phyloP scores from a whole-genome alignment of 805 yeast species.

The Kuraishia cidri region DNA sequence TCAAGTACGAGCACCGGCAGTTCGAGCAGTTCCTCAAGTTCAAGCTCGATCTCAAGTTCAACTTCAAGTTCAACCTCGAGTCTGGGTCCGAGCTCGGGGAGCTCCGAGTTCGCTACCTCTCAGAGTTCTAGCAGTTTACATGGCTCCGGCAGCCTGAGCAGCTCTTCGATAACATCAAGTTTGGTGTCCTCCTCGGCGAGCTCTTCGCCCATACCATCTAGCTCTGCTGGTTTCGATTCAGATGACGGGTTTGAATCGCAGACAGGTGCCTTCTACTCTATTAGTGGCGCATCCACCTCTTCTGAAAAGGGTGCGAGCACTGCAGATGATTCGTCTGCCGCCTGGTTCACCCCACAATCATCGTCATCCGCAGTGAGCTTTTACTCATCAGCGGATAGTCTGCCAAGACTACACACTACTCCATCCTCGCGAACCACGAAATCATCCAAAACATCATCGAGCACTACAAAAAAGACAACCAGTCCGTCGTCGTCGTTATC shows the following conservation, averaged over 20 bases:
- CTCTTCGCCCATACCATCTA: background rate
- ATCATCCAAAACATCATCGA: too few species aligned
- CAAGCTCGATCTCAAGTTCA: background rate
- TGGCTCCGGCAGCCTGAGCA: too few species aligned
- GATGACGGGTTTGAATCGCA: background rate
- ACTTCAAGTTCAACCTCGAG: background rate
- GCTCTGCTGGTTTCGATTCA: background rate
- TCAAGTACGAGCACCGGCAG: background rate
- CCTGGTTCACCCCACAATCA: background rate
- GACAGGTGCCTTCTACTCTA: background rate
- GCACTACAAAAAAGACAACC: too few species aligned
- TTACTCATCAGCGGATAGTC: too few species aligned
- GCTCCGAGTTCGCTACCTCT: too few species aligned
- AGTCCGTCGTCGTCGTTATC: too few species aligned
- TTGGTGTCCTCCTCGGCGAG: background rate
- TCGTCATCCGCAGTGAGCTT: background rate
- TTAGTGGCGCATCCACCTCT: background rate
- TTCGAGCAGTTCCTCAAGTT: background rate
- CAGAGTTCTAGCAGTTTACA: too few species aligned
- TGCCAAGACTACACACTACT: too few species aligned
- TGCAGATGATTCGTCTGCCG: background rate
- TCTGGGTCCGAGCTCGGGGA: too few species aligned
- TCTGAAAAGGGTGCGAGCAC: background rate
- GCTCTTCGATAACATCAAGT: too few species aligned
- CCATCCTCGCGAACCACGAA: too few species aligned